A percentile compares a stretch with the other conserved stretches of the same genome.
phyloP scores from a whole-genome alignment of 2,329 filamentous ascomycete genomes.

The Xylariales sp. region DNA sequence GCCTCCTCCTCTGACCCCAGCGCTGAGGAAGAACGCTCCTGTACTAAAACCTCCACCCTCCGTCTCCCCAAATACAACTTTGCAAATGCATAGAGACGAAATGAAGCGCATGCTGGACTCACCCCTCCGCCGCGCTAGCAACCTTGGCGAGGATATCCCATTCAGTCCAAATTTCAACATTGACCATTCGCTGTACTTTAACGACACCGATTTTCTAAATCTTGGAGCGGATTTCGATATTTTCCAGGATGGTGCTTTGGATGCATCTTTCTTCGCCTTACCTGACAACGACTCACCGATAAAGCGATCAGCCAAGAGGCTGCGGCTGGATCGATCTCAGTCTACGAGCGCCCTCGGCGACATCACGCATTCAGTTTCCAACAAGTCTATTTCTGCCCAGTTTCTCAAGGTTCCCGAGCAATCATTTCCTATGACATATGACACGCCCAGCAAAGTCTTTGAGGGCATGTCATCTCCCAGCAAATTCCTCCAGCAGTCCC shows the following conservation, averaged over 20 bases:
- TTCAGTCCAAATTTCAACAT: constrained; percentile 67
- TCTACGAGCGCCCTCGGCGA: constrained; percentile 60
- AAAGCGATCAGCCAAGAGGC: constrained; percentile 58
- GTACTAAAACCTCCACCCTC: constrained; percentile 59
- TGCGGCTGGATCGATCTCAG: constrained; percentile 58
- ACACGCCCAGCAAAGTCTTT: constrained; percentile 56
- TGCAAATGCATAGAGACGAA: constrained; percentile 80
- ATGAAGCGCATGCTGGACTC: constrained; percentile 73
- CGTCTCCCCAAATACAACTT: constrained; percentile 87
- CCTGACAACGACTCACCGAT: constrained; percentile 59
- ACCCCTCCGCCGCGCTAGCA: constrained; percentile 47
- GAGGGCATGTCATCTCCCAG: constrained; percentile 51
- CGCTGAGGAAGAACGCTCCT: constrained; percentile 71
- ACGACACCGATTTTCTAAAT: constrained; percentile 46
- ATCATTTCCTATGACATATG: constrained; percentile 33
- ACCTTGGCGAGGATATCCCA: constrained; percentile 45
- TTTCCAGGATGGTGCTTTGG: constrained; percentile 43
- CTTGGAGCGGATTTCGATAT: constrained; percentile 59
- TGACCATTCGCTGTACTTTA: constrained; percentile 51
- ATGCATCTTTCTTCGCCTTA: constrained; percentile 36
- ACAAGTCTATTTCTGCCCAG: constrained; percentile 47
- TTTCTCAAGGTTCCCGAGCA: constrained; percentile 43
- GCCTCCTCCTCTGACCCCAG: constrained; percentile 75
- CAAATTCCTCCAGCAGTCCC: constrained; percentile 43
- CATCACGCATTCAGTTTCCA: constrained; percentile 48